Percentiles rank a stretch among this genome's conserved stretches.
Evolutionary conservation across 352 stramenopile genomes (phyloP).

Genomic region (Phytopythium cucurbitacearum): DNA sequence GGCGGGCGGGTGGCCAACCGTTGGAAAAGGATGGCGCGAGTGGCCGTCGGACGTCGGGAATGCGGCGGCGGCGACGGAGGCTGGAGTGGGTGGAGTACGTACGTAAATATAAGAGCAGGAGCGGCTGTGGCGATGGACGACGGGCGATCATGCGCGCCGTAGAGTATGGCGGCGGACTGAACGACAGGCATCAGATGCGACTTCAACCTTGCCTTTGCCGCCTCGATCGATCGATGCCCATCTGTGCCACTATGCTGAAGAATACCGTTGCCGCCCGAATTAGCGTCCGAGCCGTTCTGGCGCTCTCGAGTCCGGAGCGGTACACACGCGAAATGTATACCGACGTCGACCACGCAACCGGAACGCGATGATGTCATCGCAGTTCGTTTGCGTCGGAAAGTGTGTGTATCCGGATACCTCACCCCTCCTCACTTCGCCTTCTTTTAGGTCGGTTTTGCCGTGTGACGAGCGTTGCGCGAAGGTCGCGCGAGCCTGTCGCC

Average conservation of each 20-base stretch:
- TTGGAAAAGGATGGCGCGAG: not conserved
- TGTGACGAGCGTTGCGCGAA: not conserved
- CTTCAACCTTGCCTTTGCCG: no score
- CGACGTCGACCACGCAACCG: not conserved
- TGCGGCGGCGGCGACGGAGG: not conserved
- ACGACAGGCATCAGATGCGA: no score
- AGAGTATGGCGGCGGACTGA: no score
- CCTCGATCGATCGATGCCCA: no score
- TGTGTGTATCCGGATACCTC: constrained; percentile 2
- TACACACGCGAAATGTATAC: not conserved
- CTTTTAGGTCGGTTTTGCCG: not conserved
- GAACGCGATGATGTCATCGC: constrained; percentile 2
- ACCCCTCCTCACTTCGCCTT: not conserved
- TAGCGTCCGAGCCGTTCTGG: no score
- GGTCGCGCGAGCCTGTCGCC: constrained; percentile 6
- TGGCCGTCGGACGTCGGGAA: not conserved
- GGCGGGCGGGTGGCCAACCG: not conserved
- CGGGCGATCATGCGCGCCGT: no score
- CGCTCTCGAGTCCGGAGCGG: no score
- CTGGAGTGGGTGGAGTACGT: no score
- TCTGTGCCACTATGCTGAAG: no score
- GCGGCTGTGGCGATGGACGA: no score
- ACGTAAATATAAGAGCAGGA: no score
- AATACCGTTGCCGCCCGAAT: no score
- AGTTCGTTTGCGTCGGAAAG: not conserved